Percentiles rank a stretch among this genome's conserved stretches.
Conservation (phyloP, 208 protist genomes). For the Tritrichomonas musculus region DNA sequence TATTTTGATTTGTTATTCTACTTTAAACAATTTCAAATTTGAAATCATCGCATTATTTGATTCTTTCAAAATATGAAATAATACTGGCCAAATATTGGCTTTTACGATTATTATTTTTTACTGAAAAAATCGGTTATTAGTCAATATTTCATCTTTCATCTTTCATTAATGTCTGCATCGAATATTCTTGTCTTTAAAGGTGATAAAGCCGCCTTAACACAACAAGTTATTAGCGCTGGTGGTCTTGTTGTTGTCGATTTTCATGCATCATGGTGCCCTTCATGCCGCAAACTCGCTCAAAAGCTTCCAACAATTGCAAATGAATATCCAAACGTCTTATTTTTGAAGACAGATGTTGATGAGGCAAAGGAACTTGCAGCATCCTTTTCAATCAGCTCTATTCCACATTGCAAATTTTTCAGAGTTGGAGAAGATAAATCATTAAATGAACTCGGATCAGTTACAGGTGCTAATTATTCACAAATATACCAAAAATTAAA, state of each 20-base stretch:
- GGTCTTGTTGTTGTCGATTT: not conserved
- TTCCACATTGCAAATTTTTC: constrained; percentile 24
- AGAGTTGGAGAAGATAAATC: not conserved
- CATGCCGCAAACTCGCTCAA: not conserved
- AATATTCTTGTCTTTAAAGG: not conserved
- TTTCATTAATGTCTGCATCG: too few relatives aligned
- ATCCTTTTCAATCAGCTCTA: not conserved
- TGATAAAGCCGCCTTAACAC: not conserved
- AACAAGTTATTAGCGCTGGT: not conserved
- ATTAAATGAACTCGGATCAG: too few relatives aligned
- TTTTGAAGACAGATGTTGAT: not conserved
- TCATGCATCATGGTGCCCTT: not conserved
- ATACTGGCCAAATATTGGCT: too few relatives aligned
- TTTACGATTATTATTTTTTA: too few relatives aligned
- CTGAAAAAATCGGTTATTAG: too few relatives aligned
- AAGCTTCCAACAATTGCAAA: not conserved
- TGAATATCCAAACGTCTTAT: not conserved
- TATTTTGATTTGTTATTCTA: too few relatives aligned
- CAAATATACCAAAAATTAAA: too few relatives aligned
- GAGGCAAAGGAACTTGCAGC: not conserved
- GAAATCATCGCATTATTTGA: too few relatives aligned
- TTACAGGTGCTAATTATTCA: too few relatives aligned
- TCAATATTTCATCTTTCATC: too few relatives aligned
- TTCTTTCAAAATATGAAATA: too few relatives aligned
- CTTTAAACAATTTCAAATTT: too few relatives aligned